Base-by-base conservation (phyloP, 2,329 filamentous ascomycete genomes). In the Thelonectria blattea region DNA sequence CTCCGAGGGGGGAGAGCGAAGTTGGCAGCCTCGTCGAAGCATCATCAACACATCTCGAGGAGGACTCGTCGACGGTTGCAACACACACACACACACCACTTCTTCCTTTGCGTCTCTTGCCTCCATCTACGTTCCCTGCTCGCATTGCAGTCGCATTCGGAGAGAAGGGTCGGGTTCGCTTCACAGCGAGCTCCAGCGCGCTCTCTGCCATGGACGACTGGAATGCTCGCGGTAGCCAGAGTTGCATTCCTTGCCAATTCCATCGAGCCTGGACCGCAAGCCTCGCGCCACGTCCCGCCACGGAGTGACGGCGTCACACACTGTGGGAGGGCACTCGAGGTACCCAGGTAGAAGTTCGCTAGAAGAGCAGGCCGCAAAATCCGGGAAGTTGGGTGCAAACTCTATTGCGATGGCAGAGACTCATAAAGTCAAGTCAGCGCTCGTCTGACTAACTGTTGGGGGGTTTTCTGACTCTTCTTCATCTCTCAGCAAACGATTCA, bases 261-360 rank as follows among this genome's bases (percentile, higher is more conserved):
- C 55, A 60, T 49, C 45, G 58, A 68, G 68, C 65, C 68, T 65
- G 68, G 68, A 70, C 68, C 65, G 22, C 62, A 68, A 71, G 67
- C 67, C 68, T 67, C 59, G 65, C 67, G 68, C 68, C 68, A 71
- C 68, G 58, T 37, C 46, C 63, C 65, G 60, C 67, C 62, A 30
- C 55, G 60, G 64, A 54, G 57, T 68, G 60, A 61, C 56, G 60
- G 56, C 48, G 51, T 51, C 55, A 50, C 58, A 47, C 46, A 55
- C 56, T 15, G 51, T 37, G 34, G 27, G 27, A 30, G 27, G 27
- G 27, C 27, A 30, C 27, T 30, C 7, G 34, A 15, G 15, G 34
- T 37, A 15, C 34, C 32, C 7, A 62, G 56, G 49, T 60, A 34
- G 56, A 56, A 60, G 51, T 50, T 52, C 58, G 48, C 60, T 63